Base-by-base conservation (phyloP, 495 filamentous ascomycete genomes). In the Tricharina praecox region DNA sequence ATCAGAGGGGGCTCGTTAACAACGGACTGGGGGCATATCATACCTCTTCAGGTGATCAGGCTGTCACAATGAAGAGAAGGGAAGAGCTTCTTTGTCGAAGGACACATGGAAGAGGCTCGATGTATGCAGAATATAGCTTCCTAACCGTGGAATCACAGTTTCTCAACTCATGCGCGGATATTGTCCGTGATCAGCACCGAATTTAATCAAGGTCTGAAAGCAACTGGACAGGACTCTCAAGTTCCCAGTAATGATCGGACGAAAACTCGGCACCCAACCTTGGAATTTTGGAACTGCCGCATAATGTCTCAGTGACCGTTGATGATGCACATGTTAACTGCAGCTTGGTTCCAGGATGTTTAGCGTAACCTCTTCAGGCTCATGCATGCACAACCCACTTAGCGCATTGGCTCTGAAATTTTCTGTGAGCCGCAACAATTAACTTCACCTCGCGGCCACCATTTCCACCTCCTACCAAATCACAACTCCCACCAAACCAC, bases 401-500 rank as follows among this genome's bases (percentile, higher is more conserved):
- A n/a, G n/a, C n/a, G n/a, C n/a, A n/a, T n/a, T n/a, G n/a, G n/a
- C n/a, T n/a, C n/a, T n/a, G 37, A 40, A 40, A 40, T 40, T 40
- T 40, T 40, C n/a, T n/a, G n/a, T n/a, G n/a, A n/a, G n/a, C n/a
- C n/a, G n/a, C n/a, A n/a, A n/a, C n/a, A n/a, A n/a, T 32, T 13
- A 40, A 40, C 37, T 21, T 40, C 18, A 40, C 16, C 16, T 32
- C 28, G 13, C 28, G 7, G 28, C 28, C 28, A 32, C 7, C 28
- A 32, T 13, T 16, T 20, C 37, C 2, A 40, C 20, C 37, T 15
- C 37, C 37, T 16, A n/a, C n/a, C 11, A 10, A 10, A 16, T 10
- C 37, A 40, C n/a, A 13, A 40, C 20, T 40, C 10, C 37, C 37
- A 40, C 3, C 37, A 40, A n/a, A n/a, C n/a, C 37, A 40, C 37